Base-by-base conservation (phyloP, 2,329 filamentous ascomycete species). In the Cercospora janseana region DNA sequence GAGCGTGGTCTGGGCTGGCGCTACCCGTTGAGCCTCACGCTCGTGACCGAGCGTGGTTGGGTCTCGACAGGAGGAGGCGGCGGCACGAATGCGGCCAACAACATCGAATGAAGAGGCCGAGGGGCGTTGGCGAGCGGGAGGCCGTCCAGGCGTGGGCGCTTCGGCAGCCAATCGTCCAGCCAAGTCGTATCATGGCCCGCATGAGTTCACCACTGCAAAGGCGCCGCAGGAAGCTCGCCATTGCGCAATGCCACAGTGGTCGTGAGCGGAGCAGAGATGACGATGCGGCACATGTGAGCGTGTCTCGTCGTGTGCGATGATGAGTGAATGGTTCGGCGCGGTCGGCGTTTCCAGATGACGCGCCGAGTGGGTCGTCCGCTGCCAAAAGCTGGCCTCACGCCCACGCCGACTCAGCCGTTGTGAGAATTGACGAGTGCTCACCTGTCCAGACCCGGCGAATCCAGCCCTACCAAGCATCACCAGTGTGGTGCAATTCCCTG, bases 1-100 rank as follows among this genome's bases (percentile, higher is more conserved):
- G 46, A 46, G 46, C 57, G 47, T 63, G 60, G 61, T 58, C 62
- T 55, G 49, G 46, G 61, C 62, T 60, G 63, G 63, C 63, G 63
- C 60, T 64, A 63, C 51, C 53, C 32, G 34, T 44, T 60, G 61
- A 62, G 60, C 58, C 58, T 55, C 58, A 59, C 54, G 27, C 42
- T 41, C 37, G 35, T 13, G 26, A 46, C 26, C 24, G 21, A 27
- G 49, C 47, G 47, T 59, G 56, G 58, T 59, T 59, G 57, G 56
- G 34, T 48, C 46, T 29, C 51, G 38, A 46, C 34, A 40, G 49
- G 40, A 49, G 40, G 23, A 13, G 42, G 18, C 28, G 23, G 45
- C 29, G 32, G 23, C 37, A 46, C 45, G 40, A 31, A 18, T 29
- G 45, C 51, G 45, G 32, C 10, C 28, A 7, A n/a, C 34, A 34